Evolutionary conservation across 352 stramenopile species (phyloP).

Genomic region (Hyaloperonospora brassicae): DNA sequence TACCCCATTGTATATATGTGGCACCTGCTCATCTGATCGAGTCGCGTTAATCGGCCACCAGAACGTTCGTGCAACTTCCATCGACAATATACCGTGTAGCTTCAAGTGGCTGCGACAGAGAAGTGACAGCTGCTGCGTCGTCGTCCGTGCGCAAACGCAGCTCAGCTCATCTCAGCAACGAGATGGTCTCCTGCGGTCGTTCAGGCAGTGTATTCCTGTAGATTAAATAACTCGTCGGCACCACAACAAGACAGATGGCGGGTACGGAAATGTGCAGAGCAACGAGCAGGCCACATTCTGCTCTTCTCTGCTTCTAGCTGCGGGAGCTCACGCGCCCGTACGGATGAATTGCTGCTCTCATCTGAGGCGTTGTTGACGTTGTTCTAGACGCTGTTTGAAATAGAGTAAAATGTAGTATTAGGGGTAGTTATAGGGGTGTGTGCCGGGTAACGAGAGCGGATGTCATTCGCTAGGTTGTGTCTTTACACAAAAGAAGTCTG

Average conservation of each 20-base stretch:
- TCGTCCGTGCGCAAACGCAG: too few relatives aligned
- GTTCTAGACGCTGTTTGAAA: background rate
- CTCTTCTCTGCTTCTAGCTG: conserved; percentile 30
- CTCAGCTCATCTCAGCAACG: conserved; percentile 24
- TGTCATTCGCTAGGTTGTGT: too few relatives aligned
- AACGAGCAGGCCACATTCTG: conserved; percentile 46
- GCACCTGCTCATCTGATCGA: conserved; percentile 34
- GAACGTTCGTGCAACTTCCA: conserved; percentile 59
- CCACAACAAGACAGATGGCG: conserved; percentile 55
- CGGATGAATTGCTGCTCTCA: conserved; percentile 30
- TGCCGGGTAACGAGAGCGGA: too few relatives aligned
- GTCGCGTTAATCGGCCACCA: conserved; percentile 77
- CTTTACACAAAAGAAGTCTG: too few relatives aligned
- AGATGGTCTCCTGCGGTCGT: conserved; percentile 22
- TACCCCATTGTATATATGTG: too few relatives aligned
- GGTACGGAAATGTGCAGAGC: conserved; percentile 61
- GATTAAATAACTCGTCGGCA: conserved; percentile 72
- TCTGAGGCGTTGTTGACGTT: conserved; percentile 2
- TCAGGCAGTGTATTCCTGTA: conserved; percentile 56
- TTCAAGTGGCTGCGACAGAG: conserved; percentile 11
- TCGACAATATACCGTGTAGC: conserved; percentile 37
- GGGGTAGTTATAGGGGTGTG: too few relatives aligned
- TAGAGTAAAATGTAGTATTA: too few relatives aligned
- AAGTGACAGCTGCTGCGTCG: conserved; percentile 9
- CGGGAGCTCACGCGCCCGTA: conserved; percentile 53